Percentiles rank a stretch among this genome's conserved stretches.
These are phyloP conservation scores for Saprolegnia diclina DNA, from an alignment of 352 stramenopile species.

Conservation along the genomic window DNA sequence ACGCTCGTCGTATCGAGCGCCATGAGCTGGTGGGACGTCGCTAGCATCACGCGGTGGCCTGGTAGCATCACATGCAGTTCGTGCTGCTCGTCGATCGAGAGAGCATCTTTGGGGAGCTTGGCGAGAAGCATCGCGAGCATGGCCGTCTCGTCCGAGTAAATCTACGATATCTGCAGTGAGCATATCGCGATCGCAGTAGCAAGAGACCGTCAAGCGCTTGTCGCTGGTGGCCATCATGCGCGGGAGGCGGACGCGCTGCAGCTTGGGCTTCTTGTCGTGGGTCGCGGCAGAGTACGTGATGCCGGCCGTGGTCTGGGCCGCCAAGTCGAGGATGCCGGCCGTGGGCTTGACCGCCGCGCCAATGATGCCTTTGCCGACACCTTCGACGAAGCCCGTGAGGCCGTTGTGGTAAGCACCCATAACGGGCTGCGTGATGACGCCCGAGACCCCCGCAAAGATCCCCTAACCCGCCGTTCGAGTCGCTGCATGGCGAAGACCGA, in stretches of 20 bases:
- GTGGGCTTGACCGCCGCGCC: slow-evolving; percentile 86
- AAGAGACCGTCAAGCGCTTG: slow-evolving; percentile 55
- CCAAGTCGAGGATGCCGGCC: slow-evolving; percentile 77
- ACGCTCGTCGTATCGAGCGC: slow-evolving; percentile 34
- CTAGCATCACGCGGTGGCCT: slow-evolving; percentile 52
- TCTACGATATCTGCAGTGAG: slow-evolving; percentile 3
- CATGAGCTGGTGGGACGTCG: slow-evolving; percentile 70
- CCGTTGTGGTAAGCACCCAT: slow-evolving; percentile 86
- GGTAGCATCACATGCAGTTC: slow-evolving; percentile 70
- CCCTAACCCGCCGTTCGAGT: slow-evolving; percentile 31
- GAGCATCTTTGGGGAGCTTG: slow-evolving; percentile 46
- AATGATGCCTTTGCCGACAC: slow-evolving; percentile 80
- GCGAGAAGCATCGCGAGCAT: slow-evolving; percentile 58
- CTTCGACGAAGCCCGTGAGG: slow-evolving; percentile 84
- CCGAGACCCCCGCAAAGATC: slow-evolving; percentile 85
- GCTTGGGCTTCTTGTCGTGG: slow-evolving; percentile 68
- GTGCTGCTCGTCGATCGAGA: slow-evolving; percentile 69
- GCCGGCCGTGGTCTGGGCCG: slow-evolving; percentile 63
- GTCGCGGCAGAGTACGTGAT: slow-evolving; percentile 81
- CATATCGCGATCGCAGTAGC: background rate
- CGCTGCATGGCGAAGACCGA: background rate
- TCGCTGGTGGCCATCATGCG: slow-evolving; percentile 72
- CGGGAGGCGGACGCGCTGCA: slow-evolving; percentile 59
- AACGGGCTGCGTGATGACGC: slow-evolving; percentile 87
- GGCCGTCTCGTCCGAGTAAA: slow-evolving; percentile 64